These are phyloP conservation scores for Vitis labrusca DNA, from an alignment of 164 flowering plant species.

Conservation along the genomic window DNA sequence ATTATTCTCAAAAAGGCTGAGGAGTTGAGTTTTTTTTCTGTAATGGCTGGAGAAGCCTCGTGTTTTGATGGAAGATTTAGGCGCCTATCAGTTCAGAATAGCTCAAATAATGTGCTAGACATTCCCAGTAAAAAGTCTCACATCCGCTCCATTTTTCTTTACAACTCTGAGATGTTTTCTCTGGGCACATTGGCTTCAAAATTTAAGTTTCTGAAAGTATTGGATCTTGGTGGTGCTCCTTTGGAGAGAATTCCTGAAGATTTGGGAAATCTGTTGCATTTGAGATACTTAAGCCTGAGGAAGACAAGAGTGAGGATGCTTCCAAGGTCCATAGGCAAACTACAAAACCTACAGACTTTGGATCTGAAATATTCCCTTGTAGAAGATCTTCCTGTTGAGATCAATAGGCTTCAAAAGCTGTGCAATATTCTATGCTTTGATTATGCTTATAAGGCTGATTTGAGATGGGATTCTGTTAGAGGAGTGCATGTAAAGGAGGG, in stretches of 20 bases:
- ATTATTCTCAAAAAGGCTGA: slow-evolving; percentile 21
- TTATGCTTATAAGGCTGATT: too few species aligned
- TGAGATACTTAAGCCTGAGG: slow-evolving; percentile 26
- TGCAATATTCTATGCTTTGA: background rate
- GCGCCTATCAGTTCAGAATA: slow-evolving; percentile 19
- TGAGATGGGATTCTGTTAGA: too few species aligned
- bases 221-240: slow-evolving; percentile 24
- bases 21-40: slow-evolving; percentile 11
- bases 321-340: slow-evolving; percentile 31
- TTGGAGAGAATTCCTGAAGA: slow-evolving; percentile 18
- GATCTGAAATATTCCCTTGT: slow-evolving; percentile 28
- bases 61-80: slow-evolving; percentile 7
- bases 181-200: background rate
- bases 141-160: slow-evolving; percentile 17
- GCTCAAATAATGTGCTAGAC: background rate
- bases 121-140: background rate
- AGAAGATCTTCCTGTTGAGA: slow-evolving; percentile 17
- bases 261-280: slow-evolving; percentile 16
- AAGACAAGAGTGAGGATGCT: slow-evolving; percentile 21
- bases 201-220: slow-evolving; percentile 24
- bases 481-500: background rate
- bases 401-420: slow-evolving; percentile 17
- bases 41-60: background rate
- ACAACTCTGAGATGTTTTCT: background rate
- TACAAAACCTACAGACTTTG: slow-evolving; percentile 26